These are phyloP conservation scores for Lactifluus volemus DNA, from an alignment of 768 basidiomycete species.

Conservation along the genomic window DNA sequence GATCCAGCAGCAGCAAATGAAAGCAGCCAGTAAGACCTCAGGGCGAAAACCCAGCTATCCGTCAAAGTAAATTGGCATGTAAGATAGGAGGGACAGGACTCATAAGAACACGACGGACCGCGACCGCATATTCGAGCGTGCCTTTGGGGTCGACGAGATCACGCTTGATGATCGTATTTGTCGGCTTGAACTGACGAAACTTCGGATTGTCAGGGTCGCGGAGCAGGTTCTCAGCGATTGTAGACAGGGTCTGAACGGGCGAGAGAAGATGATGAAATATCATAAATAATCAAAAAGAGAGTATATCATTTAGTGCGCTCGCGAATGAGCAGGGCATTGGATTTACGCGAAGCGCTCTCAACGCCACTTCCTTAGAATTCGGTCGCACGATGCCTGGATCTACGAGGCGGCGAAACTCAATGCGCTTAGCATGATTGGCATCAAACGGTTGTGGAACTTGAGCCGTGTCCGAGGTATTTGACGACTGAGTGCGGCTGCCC, in stretches of 20 bases:
- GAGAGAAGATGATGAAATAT: not conserved
- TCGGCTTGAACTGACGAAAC: constrained; percentile 67
- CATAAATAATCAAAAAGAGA: not conserved
- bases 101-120: constrained; percentile 41
- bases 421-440: constrained; percentile 56
- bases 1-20: not conserved
- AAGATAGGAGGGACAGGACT: not conserved
- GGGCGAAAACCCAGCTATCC: constrained; percentile 40
- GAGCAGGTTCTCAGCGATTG: constrained; percentile 64
- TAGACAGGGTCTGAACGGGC: constrained; percentile 46
- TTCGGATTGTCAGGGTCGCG: constrained; percentile 65
- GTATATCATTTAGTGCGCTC: constrained; percentile 12
- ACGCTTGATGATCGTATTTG: constrained; percentile 58
- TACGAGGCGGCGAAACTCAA: constrained; percentile 64
- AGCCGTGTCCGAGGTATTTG: not conserved
- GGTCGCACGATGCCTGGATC: constrained; percentile 72
- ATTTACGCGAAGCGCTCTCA: constrained; percentile 55
- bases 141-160: constrained; percentile 63
- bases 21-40: constrained; percentile 35
- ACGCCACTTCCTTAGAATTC: constrained; percentile 52
- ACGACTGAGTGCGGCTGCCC: not conserved
- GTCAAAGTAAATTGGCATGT: not conserved
- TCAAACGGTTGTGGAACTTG: constrained; percentile 23
- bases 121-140: constrained; percentile 71
- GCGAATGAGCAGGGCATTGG: constrained; percentile 14